phyloP scores from a whole-genome alignment of 2,329 filamentous ascomycete genomes.

The Aspergillus pseudoglaucus region DNA sequence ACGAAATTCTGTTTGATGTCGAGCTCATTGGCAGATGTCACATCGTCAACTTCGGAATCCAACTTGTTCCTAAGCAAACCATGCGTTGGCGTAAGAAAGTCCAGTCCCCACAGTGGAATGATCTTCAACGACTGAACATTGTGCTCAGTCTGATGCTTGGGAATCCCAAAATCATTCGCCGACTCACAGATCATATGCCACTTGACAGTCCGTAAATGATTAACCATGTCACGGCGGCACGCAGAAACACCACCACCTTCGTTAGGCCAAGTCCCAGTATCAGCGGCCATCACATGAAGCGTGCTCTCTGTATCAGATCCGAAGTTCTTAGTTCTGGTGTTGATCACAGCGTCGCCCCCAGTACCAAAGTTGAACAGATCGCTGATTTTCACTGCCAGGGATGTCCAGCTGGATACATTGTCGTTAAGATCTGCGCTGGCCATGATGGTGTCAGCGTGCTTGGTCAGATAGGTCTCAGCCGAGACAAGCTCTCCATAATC shows the following conservation, averaged over 20 bases:
- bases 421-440: slow-evolving; percentile 47
- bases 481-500: slow-evolving; percentile 37
- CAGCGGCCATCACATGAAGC: slow-evolving; percentile 47
- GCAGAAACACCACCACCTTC: slow-evolving; percentile 51
- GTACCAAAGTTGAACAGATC: slow-evolving; percentile 49
- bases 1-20: slow-evolving; percentile 51
- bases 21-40: slow-evolving; percentile 38
- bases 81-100: slow-evolving; percentile 48
- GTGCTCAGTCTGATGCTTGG: slow-evolving; percentile 50
- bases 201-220: slow-evolving; percentile 47
- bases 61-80: slow-evolving; percentile 50
- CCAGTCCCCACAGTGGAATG: slow-evolving; percentile 50
- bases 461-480: slow-evolving; percentile 40
- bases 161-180: slow-evolving; percentile 50
- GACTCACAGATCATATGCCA: slow-evolving; percentile 52
- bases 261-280: slow-evolving; percentile 49
- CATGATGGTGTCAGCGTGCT: slow-evolving; percentile 45
- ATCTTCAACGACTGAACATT: slow-evolving; percentile 51
- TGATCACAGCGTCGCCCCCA: slow-evolving; percentile 48
- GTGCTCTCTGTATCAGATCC: slow-evolving; percentile 44
- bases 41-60: slow-evolving; percentile 46
- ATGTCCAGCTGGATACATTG: slow-evolving; percentile 48
- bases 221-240: slow-evolving; percentile 50
- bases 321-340: slow-evolving; percentile 44
- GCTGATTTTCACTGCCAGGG: slow-evolving; percentile 46